phyloP scores from a whole-genome alignment of 345 rosid species.

The Schrenkiella parvula region DNA sequence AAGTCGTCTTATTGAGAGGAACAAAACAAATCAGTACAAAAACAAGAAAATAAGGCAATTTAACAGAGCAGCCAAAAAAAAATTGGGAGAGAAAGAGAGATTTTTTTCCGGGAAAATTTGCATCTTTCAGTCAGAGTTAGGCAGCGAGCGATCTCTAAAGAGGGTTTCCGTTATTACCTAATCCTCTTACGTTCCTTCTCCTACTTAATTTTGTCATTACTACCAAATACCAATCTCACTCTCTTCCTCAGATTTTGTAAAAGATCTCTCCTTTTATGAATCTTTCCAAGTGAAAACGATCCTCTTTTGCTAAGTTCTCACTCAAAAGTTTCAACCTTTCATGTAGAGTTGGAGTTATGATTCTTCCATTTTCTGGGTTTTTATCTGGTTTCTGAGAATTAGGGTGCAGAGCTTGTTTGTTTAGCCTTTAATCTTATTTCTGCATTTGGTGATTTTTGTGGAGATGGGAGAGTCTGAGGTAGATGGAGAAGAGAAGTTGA shows the following conservation, averaged over 20 bases:
- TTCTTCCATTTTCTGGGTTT: conserved; percentile 17
- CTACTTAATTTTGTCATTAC: neutral
- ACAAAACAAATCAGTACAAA: neutral
- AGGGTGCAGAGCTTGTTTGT: conserved; percentile 9
- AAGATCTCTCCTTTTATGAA: conserved; percentile 8
- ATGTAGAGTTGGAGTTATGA: neutral
- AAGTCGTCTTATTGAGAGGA: neutral
- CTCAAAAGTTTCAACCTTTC: conserved; percentile 2
- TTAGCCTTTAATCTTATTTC: neutral
- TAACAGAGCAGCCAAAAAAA: neutral
- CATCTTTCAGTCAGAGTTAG: conserved; percentile 1
- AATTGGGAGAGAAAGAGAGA: neutral
- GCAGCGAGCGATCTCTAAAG: conserved; percentile 1
- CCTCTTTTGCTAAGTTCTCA: neutral
- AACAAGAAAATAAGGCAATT: neutral
- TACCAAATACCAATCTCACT: conserved; percentile 8
- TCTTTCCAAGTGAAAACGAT: neutral
- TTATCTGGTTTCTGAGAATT: conserved; percentile 8
- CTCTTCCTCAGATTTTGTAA: neutral
- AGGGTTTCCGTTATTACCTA: neutral
- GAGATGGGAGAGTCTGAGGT: conserved; percentile 49
- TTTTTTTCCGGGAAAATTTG: conserved; percentile 18
- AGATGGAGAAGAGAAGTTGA: conserved; percentile 57
- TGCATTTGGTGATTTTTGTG: conserved; percentile 11
- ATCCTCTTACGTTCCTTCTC: neutral